Percentiles rank a stretch among this genome's conserved stretches.
These are phyloP conservation scores for Diaporthe sp. DNA, from an alignment of 2,329 filamentous ascomycete genomes.

Conservation along the genomic window DNA sequence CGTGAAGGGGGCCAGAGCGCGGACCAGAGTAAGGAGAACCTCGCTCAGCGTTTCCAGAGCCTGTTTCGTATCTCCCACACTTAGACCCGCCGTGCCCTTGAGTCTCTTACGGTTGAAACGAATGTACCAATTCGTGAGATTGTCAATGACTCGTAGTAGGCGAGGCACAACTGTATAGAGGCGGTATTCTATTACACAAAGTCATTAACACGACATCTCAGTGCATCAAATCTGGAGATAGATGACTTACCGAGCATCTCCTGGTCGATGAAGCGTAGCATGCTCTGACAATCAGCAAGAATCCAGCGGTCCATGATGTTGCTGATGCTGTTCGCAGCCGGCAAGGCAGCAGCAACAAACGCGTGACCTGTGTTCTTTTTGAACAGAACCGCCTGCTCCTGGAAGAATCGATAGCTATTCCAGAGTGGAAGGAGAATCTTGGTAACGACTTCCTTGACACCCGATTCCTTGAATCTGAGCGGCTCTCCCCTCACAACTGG, in stretches of 20 bases:
- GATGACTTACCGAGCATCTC: conserved; percentile 80
- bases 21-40: conserved; percentile 87
- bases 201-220: conserved; percentile 46
- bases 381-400: conserved; percentile 57
- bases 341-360: not conserved
- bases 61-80: conserved; percentile 85
- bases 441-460: conserved; percentile 93
- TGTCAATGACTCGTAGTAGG: conserved; percentile 85
- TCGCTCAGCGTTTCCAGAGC: conserved; percentile 94
- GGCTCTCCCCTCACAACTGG: conserved; percentile 90
- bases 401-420: conserved; percentile 98
- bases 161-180: conserved; percentile 92
- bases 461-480: conserved; percentile 89
- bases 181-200: conserved; percentile 68
- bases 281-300: conserved; percentile 87
- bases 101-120: conserved; percentile 90
- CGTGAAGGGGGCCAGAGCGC: conserved; percentile 91
- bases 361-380: not conserved
- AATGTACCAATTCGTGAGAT: conserved; percentile 99
- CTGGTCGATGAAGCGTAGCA: conserved; percentile 89
- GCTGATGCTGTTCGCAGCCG: conserved; percentile 67
- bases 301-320: conserved; percentile 99
- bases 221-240: not conserved
- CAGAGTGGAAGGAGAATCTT: conserved; percentile 91
- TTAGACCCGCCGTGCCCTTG: conserved; percentile 87